phyloP scores from a whole-genome alignment of 805 yeast species.

The Yamadazyma ubonensis region DNA sequence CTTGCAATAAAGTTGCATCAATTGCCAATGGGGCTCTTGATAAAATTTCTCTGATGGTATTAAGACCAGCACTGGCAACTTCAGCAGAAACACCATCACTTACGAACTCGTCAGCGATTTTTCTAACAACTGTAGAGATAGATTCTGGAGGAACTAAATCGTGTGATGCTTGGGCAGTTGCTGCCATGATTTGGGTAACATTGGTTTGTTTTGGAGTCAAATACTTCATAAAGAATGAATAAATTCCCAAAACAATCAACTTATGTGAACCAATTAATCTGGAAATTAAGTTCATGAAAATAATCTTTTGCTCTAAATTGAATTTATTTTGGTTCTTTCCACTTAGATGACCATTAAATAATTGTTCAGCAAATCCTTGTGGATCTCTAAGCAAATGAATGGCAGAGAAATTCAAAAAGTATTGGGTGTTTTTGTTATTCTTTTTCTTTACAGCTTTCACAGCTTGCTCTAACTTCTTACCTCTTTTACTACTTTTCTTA shows the following conservation, averaged over 20 bases:
- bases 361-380: slow-evolving; percentile 91
- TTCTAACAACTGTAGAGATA: slow-evolving; percentile 74
- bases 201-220: slow-evolving; percentile 91
- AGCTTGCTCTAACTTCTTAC: slow-evolving; percentile 76
- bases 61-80: slow-evolving; percentile 97
- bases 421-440: slow-evolving; percentile 51
- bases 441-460: slow-evolving; percentile 67
- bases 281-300: slow-evolving; percentile 82
- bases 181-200: slow-evolving; percentile 96
- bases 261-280: slow-evolving; percentile 94
- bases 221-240: slow-evolving; percentile 84
- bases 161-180: slow-evolving; percentile 94
- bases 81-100: slow-evolving; percentile 98
- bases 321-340: slow-evolving; percentile 69
- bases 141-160: slow-evolving; percentile 97
- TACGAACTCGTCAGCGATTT: slow-evolving; percentile 95
- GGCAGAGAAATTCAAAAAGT: slow-evolving; percentile 89
- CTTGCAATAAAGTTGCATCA: slow-evolving; percentile 83
- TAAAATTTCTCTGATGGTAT: slow-evolving; percentile 89
- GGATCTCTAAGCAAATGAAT: slow-evolving; percentile 94
- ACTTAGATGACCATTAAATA: slow-evolving; percentile 70
- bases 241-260: slow-evolving; percentile 83
- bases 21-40: slow-evolving; percentile 94
- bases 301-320: slow-evolving; percentile 83
- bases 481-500: slow-evolving; percentile 77